Base-by-base conservation (phyloP, 768 basidiomycete genomes). In the Hypsizygus marmoreus region DNA sequence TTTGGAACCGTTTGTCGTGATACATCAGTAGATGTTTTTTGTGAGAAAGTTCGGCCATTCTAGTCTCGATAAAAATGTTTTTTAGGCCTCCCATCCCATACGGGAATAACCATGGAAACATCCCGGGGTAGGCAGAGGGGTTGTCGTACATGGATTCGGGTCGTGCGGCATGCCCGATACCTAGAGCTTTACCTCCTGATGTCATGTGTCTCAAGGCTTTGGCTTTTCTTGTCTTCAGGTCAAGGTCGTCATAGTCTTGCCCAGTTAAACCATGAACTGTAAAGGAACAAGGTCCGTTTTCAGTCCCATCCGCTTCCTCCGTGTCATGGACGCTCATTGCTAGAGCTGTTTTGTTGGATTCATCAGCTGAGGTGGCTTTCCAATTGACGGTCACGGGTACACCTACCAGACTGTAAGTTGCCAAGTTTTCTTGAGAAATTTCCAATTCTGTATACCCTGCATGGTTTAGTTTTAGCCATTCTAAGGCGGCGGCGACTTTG, bases 61-160 rank as follows among this genome's bases (percentile, higher is more conserved):
- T 28, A 8, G 36, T 34, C 22, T 14, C 40, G n/a, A n/a, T n/a
- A n/a, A n/a, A n/a, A n/a, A n/a, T n/a, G 9, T 55, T 59, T n/a
- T 61, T 43, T 0, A 37, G 8, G 3, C 59, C 55, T 3, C 64
- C 64, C 14, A 57, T 24, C 0, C 72, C 68, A 54, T 72, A 74
- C 0, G 70, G 72, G 53, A 68, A 74, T 0, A 74, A 50, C 69
- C 70, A 73, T 0, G 71, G 72, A 56, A 72, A 74, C 63, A 73
- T 69, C 6, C 63, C 53, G 1, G 72, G 68, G 51, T 70, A 74
- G 14, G 70, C 38, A 3, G 49, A 40, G 4, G 66, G 61, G 51
- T 76, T 72, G 7, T 66, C 35, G 30, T 57, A 67, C 6, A 62
- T 54, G 2, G 60, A 60, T 38, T 65, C 41, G 0, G 64, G 59